Conservation (phyloP, 108 stramenopile species). For the Cyclotella distinguenda region DNA sequence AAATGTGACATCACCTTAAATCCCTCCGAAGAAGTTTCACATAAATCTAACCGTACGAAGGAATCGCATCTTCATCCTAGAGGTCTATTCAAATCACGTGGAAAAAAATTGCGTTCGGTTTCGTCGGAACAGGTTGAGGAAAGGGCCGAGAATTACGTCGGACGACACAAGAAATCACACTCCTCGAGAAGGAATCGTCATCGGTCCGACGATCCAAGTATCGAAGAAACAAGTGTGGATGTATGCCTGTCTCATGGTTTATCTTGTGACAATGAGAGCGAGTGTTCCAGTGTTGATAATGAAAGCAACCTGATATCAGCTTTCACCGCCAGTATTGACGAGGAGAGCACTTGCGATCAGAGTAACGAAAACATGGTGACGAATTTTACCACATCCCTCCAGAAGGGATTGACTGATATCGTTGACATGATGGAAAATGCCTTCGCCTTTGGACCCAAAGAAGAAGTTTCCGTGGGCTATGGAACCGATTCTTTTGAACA, state of each 20-base stretch:
- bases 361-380: not conserved
- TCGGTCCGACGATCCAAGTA: not conserved
- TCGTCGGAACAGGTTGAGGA: too few species aligned
- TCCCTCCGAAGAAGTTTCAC: not conserved
- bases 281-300: not conserved
- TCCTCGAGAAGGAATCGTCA: not conserved
- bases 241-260: too few species aligned
- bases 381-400: not conserved
- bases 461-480: not conserved
- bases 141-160: too few species aligned
- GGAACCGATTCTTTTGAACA: not conserved
- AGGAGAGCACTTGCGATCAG: too few species aligned
- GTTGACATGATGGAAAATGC: conserved; percentile 11
- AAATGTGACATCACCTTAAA: not conserved
- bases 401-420: conserved; percentile 5
- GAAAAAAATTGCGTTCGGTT: too few species aligned
- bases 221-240: too few species aligned
- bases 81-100: not conserved
- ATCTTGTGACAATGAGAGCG: not conserved
- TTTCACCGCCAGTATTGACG: too few species aligned
- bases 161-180: not conserved
- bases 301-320: too few species aligned
- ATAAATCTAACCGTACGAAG: not conserved
- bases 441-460: not conserved
- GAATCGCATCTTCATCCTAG: not conserved